These are phyloP conservation scores for Marasmius sp. DNA, from an alignment of 1,284 basidiomycete genomes.

Conservation along the genomic window DNA sequence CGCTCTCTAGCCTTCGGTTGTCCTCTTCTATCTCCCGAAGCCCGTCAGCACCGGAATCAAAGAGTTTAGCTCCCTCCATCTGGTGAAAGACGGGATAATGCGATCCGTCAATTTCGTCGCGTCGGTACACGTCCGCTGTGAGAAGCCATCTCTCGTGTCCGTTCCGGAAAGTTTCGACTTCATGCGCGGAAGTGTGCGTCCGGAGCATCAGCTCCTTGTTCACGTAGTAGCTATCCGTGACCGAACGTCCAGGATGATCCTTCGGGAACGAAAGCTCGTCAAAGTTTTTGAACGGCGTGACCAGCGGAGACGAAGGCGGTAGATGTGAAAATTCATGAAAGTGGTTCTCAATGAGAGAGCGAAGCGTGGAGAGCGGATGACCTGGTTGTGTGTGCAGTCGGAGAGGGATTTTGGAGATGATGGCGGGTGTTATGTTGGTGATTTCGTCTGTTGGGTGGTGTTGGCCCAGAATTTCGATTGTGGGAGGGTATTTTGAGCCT, in stretches of 20 bases:
- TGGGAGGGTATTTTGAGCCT: conserved; percentile 15
- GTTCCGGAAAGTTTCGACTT: conserved; percentile 85
- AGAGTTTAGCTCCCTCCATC: conserved; percentile 93
- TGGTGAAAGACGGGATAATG: conserved; percentile 99
- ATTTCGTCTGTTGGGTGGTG: conserved; percentile 71
- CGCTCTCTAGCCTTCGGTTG: conserved; percentile 60
- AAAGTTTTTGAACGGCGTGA: conserved; percentile 92
- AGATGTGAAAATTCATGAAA: conserved; percentile 71
- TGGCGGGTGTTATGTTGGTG: conserved; percentile 87
- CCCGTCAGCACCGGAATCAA: conserved; percentile 50
- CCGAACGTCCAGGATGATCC: conserved; percentile 91
- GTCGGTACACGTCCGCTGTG: conserved; percentile 97
- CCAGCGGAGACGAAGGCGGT: conserved; percentile 82
- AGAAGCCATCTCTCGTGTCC: conserved; percentile 87
- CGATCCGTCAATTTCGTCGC: conserved; percentile 96
- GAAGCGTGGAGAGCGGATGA: conserved; percentile 89
- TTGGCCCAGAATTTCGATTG: conserved; percentile 52
- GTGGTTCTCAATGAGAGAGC: conserved; percentile 82
- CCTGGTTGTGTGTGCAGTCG: conserved; percentile 74
- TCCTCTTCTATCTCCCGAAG: conserved; percentile 64
- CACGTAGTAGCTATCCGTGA: conserved; percentile 95
- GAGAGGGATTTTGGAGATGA: conserved; percentile 73
- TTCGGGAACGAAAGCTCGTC: conserved; percentile 93
- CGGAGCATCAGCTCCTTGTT: conserved; percentile 90
- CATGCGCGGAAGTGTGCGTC: conserved; percentile 97